Base-by-base conservation (phyloP, 2,329 filamentous ascomycete genomes). In the Colletotrichum kahawae region DNA sequence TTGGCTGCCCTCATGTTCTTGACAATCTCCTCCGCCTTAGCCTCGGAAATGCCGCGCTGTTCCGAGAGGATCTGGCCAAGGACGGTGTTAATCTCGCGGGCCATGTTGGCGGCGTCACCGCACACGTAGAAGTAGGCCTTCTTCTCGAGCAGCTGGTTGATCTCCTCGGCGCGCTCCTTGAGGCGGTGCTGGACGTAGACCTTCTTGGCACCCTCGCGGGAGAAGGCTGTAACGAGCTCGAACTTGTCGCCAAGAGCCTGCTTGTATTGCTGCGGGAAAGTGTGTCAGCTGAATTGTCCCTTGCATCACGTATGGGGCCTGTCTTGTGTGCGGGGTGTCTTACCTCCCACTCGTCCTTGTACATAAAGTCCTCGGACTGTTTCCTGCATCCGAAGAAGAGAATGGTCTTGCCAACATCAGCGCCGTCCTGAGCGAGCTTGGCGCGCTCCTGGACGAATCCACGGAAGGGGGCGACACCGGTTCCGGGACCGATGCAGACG, bases 41-140 rank as follows among this genome's bases (percentile, higher is more conserved):
- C 89, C 81, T 96, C 93, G 2, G 95, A 89, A 74, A 98, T 90
- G 66, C 94, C 94, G 69, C 97, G 92, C 84, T 98, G 91, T 82
- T 96, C 92, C 31, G 95, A 90, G 79, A 99, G 93, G 81, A 98
- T 97, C 83, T 97, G 93, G 31, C 90, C 93, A 57, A 99, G 89
- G n/a, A 95, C 92, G 29, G 93, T 89, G 83, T 97, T 98, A 81
- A 98, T 95, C 83, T 98, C 96, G 73, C 96, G 93, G 62, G 96
- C 96, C 96, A 98, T 98, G 87, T 98, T 96, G 71, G 97, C 95
- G 1, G 97, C 97, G 83, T 99, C 97, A 86, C 97, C 97, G 81
- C 97, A 99, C 74, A 99, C 96, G 84, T 99, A 99, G 84, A 99
- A 96, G 86, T 97, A 98, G 7, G 95, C 97, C 84, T 96, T 94